Percentiles rank a stretch among this genome's conserved stretches.
phyloP scores from a whole-genome alignment of 2,329 filamentous ascomycete genomes.

The Sporothrix mexicana region DNA sequence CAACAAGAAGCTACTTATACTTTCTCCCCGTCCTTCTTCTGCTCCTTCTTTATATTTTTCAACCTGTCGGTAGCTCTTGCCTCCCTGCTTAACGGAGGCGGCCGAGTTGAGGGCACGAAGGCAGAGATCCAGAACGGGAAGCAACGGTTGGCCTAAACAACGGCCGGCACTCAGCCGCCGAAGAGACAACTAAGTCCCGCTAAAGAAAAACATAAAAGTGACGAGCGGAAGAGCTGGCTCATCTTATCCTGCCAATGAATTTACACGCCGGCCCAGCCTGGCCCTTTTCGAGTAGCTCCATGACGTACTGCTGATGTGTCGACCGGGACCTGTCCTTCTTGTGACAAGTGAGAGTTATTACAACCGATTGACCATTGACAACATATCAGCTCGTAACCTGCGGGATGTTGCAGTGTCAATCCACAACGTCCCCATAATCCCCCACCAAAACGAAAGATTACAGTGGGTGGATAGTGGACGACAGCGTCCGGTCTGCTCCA shows the following conservation, averaged over 20 bases:
- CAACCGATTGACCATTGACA: not conserved
- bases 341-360: not conserved
- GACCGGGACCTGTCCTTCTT: not conserved
- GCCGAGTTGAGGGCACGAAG: slow-evolving; percentile 24
- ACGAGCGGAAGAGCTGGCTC: slow-evolving; percentile 1
- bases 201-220: not conserved
- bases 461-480: not conserved
- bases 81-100: slow-evolving; percentile 28
- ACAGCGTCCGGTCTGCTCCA: slow-evolving; percentile 12
- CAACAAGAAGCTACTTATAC: slow-evolving; percentile 8
- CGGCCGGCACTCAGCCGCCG: not conserved
- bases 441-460: not conserved
- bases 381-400: not conserved
- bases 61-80: not conserved
- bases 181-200: not conserved
- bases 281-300: not conserved
- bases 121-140: not conserved
- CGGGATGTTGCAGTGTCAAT: not conserved
- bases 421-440: not conserved
- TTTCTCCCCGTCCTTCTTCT: not conserved
- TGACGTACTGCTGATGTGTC: slow-evolving; percentile 9
- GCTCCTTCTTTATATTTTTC: not conserved
- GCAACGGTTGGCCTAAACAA: slow-evolving; percentile 3
- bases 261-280: not conserved
- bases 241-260: slow-evolving; percentile 17